Evolutionary conservation across 345 rosid genomes (phyloP).

Genomic region (Linum usitatissimum): DNA sequence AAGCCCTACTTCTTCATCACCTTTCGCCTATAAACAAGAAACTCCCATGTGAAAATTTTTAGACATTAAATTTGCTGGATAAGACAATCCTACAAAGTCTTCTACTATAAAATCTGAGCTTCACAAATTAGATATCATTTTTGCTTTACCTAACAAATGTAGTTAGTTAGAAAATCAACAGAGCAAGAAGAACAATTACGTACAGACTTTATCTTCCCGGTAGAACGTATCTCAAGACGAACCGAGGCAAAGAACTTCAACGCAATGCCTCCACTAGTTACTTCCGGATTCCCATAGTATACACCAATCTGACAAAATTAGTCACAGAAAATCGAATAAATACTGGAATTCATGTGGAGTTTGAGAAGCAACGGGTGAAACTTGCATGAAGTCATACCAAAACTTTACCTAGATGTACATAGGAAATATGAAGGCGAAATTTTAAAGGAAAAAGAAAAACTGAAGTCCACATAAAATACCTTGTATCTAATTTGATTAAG

Average conservation of each 20-base stretch:
- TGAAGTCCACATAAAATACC: constrained; percentile 23
- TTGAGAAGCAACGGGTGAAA: not conserved
- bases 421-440: not conserved
- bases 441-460: not conserved
- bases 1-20: constrained; percentile 85
- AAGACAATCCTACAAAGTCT: constrained; percentile 2
- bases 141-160: not conserved
- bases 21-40: constrained; percentile 45
- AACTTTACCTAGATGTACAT: not conserved
- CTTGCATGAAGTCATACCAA: not conserved
- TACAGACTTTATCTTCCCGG: constrained; percentile 98
- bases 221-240: constrained; percentile 81
- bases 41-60: constrained; percentile 6
- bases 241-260: constrained; percentile 91
- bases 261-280: constrained; percentile 95
- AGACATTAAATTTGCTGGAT: constrained; percentile 3
- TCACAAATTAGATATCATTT: not conserved
- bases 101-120: not conserved
- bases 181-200: constrained; percentile 13
- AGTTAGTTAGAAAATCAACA: not conserved
- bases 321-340: constrained; percentile 7
- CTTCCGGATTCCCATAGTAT: constrained; percentile 95
- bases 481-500: constrained; percentile 91
- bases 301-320: constrained; percentile 66
- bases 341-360: constrained; percentile 1